phyloP scores from a whole-genome alignment of 2,329 filamentous ascomycete genomes.

The Emmonsia crescens region DNA sequence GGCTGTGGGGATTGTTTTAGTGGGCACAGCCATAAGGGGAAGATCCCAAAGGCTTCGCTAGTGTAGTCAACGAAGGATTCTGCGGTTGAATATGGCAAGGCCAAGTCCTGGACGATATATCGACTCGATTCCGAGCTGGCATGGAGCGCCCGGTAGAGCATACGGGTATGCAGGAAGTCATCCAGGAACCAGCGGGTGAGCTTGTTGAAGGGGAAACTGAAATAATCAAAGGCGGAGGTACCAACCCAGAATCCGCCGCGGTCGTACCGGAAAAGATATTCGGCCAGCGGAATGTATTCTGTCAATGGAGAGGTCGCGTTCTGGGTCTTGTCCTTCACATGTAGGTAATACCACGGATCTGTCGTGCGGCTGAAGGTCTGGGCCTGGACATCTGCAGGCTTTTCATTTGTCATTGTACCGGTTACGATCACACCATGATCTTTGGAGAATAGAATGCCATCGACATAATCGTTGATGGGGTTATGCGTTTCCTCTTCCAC shows the following conservation, averaged over 20 bases:
- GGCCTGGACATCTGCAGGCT: conserved; percentile 22
- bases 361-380: conserved; percentile 45
- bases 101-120: conserved; percentile 51
- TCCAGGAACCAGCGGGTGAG: conserved; percentile 48
- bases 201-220: conserved; percentile 46
- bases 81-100: conserved; percentile 41
- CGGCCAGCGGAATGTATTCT: conserved; percentile 37
- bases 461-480: conserved; percentile 51
- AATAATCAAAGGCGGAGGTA: conserved; percentile 45
- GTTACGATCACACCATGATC: conserved; percentile 46
- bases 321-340: conserved; percentile 39
- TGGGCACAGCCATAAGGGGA: conserved; percentile 51
- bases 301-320: conserved; percentile 11
- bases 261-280: conserved; percentile 49
- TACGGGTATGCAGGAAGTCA: conserved; percentile 47
- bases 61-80: conserved; percentile 42
- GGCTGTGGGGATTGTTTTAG: conserved; percentile 19
- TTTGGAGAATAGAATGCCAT: conserved; percentile 52
- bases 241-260: conserved; percentile 50
- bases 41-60: conserved; percentile 36
- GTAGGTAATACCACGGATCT: conserved; percentile 67
- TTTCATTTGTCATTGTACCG: conserved; percentile 43
- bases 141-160: conserved; percentile 51
- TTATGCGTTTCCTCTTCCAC: conserved; percentile 38
- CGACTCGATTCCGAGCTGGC: conserved; percentile 41